Conservation (phyloP, 495 filamentous ascomycete genomes). For the Penicillium malachiteum region DNA sequence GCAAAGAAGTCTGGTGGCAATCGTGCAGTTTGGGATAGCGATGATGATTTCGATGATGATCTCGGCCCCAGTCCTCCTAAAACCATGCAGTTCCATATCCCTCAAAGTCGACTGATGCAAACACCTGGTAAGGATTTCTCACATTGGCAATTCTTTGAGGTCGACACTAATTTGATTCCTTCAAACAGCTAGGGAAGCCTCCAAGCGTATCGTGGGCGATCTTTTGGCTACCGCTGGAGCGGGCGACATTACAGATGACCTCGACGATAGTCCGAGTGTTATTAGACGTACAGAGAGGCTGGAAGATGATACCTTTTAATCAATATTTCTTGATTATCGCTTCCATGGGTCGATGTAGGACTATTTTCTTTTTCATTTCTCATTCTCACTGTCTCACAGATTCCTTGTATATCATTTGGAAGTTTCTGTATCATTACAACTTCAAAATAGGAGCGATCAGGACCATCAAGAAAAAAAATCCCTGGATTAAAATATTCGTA, state of each 20-base stretch:
- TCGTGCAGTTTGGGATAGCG: constrained; percentile 59
- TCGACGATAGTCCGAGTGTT: constrained; percentile 65
- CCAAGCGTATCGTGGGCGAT: constrained; percentile 87
- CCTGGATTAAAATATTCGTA: no score
- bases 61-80: constrained; percentile 84
- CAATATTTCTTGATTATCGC: neutral
- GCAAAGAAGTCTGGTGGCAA: constrained; percentile 33
- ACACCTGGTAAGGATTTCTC: constrained; percentile 68
- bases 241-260: constrained; percentile 40
- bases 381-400: neutral
- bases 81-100: constrained; percentile 95
- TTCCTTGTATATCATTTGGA: no score
- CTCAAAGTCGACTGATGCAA: constrained; percentile 80
- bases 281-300: constrained; percentile 64
- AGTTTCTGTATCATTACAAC: no score
- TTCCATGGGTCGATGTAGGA: neutral
- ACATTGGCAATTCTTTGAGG: neutral
- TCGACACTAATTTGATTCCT: neutral
- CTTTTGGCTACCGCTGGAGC: constrained; percentile 75
- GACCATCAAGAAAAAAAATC: no score
- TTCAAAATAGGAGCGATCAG: no score
- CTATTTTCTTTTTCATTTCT: neutral
- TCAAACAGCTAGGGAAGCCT: constrained; percentile 76
- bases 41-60: constrained; percentile 58
- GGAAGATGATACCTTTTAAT: constrained; percentile 70